Evolutionary conservation across 1,284 basidiomycete species (phyloP).

Genomic region (Rhodotorula sp.): DNA sequence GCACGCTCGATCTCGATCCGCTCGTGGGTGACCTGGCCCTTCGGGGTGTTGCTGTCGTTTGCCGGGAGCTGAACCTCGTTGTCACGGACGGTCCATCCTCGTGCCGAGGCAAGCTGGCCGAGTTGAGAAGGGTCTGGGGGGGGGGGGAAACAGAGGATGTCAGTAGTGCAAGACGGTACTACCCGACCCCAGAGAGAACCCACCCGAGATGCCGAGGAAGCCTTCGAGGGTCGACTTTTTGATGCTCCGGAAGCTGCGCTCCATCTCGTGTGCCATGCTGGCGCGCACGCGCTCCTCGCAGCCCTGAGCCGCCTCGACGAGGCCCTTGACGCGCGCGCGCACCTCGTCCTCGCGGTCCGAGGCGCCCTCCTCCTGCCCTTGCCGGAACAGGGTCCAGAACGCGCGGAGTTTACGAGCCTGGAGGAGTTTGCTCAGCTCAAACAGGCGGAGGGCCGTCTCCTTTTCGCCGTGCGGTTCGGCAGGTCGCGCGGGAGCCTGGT

Average conservation of each 20-base stretch:
- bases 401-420: constrained; percentile 34
- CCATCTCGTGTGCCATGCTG: constrained; percentile 32
- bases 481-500: neutral
- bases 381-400: constrained; percentile 28
- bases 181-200: neutral
- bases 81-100: constrained; percentile 27
- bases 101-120: constrained; percentile 6
- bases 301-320: constrained; percentile 18
- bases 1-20: constrained; percentile 39
- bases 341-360: constrained; percentile 13
- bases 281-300: constrained; percentile 19
- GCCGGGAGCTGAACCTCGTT: constrained; percentile 28
- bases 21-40: constrained; percentile 37
- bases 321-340: constrained; percentile 1
- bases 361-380: neutral
- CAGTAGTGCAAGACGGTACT: neutral
- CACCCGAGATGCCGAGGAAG: constrained; percentile 33
- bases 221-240: constrained; percentile 16
- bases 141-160: neutral
- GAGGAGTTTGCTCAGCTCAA: constrained; percentile 11
- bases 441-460: constrained; percentile 24
- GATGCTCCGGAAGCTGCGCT: constrained; percentile 36
- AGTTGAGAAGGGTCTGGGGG: constrained; percentile 12
- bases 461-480: constrained; percentile 30
- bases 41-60: constrained; percentile 40